Conservation (phyloP, 306 rosid species). For the Lupinus albus region DNA sequence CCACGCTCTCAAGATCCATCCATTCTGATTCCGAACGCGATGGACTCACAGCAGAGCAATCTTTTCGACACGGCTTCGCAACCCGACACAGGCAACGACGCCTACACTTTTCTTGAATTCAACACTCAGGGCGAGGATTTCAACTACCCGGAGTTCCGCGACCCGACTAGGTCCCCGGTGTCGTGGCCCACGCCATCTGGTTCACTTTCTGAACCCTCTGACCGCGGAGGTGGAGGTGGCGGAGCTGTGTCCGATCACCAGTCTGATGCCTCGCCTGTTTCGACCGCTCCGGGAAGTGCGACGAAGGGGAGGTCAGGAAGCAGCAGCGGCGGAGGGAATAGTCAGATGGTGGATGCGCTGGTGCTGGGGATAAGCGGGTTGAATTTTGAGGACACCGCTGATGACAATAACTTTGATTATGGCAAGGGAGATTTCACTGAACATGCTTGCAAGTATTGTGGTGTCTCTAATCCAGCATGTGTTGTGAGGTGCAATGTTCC, state of each 20-base stretch:
- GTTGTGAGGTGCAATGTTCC: conserved; percentile 99
- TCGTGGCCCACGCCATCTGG: conserved; percentile 97
- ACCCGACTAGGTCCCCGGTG: conserved; percentile 87
- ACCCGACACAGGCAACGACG: conserved; percentile 93
- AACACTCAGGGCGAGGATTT: conserved; percentile 98
- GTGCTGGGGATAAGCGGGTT: conserved; percentile 89
- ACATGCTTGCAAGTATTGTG: conserved; percentile 96
- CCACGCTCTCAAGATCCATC: conserved; percentile 25
- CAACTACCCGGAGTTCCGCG: conserved; percentile 93
- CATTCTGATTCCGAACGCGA: conserved; percentile 26
- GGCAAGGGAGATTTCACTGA: conserved; percentile 95
- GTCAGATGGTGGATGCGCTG: conserved; percentile 77
- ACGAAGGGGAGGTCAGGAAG: conserved; percentile 66
- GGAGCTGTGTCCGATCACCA: conserved; percentile 71
- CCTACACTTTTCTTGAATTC: conserved; percentile 97
- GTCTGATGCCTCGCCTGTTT: conserved; percentile 91
- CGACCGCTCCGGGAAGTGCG: conserved; percentile 73
- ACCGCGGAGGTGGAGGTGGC: conserved; percentile 63
- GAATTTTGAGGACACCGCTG: conserved; percentile 93
- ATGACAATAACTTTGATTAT: conserved; percentile 77
- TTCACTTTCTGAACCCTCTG: conserved; percentile 72
- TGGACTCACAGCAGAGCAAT: conserved; percentile 89
- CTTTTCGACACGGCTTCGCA: conserved; percentile 94
- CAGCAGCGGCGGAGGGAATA: conserved; percentile 48
- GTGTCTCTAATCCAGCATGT: conserved; percentile 95